phyloP scores from a whole-genome alignment of 495 filamentous ascomycete genomes.

The Podospora pseudocomata region DNA sequence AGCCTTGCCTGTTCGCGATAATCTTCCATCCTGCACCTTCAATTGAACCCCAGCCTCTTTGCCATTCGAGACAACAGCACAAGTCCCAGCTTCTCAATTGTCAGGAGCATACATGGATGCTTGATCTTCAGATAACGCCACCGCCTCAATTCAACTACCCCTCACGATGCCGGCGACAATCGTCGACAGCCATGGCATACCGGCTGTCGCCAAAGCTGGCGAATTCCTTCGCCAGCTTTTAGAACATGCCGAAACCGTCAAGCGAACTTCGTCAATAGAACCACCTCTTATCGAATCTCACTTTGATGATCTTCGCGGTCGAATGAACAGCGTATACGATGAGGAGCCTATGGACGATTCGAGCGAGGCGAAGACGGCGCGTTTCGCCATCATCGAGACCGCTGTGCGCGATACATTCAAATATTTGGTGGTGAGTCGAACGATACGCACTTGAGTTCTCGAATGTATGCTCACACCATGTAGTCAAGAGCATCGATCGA shows the following conservation, averaged over 20 bases:
- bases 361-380: conserved; percentile 40
- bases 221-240: conserved; percentile 60
- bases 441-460: not conserved
- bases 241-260: conserved; percentile 58
- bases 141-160: not conserved
- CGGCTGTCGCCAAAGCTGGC: conserved; percentile 55
- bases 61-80: not conserved
- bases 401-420: conserved; percentile 77
- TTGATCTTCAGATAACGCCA: not conserved
- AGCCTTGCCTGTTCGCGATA: not conserved
- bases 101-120: not conserved
- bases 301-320: conserved; percentile 48
- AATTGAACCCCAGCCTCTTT: not conserved
- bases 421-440: conserved; percentile 59
- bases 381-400: conserved; percentile 68
- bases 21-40: conserved; percentile 2
- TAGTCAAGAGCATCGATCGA: conserved; percentile 69
- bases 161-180: conserved; percentile 40
- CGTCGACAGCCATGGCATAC: conserved; percentile 45
- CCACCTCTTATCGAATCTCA: conserved; percentile 67
- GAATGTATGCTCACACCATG: not conserved
- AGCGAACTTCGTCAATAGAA: conserved; percentile 66
- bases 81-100: too few species aligned
- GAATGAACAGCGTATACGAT: conserved; percentile 39
- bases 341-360: conserved; percentile 16